Conservation (phyloP, 2,329 filamentous ascomycete genomes). For the Hirsutella rhossiliensis region DNA sequence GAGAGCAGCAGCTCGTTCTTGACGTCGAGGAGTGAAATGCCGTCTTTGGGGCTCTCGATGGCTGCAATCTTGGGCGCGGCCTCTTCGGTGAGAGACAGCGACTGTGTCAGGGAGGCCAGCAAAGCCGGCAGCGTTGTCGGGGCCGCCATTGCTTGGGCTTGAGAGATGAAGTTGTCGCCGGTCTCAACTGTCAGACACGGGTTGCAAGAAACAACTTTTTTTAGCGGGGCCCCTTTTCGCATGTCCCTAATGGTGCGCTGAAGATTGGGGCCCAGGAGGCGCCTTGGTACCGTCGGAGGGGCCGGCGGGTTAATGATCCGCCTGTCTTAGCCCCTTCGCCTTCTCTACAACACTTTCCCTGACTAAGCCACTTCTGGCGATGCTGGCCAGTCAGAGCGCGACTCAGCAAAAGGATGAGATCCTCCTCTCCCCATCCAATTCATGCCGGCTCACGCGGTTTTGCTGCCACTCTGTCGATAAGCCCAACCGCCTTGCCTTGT, state of each 20-base stretch:
- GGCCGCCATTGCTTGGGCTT: conserved; percentile 31
- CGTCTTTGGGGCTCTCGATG: conserved; percentile 65
- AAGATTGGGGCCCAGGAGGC: conserved; percentile 10
- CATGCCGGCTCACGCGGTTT: neutral
- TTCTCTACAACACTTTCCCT: neutral
- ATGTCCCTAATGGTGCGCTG: neutral
- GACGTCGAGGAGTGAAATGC: conserved; percentile 86
- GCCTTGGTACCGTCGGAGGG: neutral
- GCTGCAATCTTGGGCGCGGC: conserved; percentile 49
- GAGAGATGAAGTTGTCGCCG: too few species aligned
- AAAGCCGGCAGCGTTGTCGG: conserved; percentile 35
- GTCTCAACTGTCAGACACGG: neutral
- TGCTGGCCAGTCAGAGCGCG: neutral
- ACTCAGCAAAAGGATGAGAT: neutral
- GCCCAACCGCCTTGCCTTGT: too few species aligned
- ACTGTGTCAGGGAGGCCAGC: conserved; percentile 43
- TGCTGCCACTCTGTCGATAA: neutral
- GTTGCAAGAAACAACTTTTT: neutral
- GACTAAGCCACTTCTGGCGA: conserved; percentile 8
- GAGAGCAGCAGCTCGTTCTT: conserved; percentile 97
- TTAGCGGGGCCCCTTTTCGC: neutral
- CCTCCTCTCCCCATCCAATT: neutral
- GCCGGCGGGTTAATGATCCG: conserved; percentile 1
- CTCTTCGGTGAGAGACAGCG: conserved; percentile 51
- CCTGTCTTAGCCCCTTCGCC: neutral